These are phyloP conservation scores for Trametes hirsuta DNA, from an alignment of 1,284 basidiomycete genomes.

Conservation along the genomic window DNA sequence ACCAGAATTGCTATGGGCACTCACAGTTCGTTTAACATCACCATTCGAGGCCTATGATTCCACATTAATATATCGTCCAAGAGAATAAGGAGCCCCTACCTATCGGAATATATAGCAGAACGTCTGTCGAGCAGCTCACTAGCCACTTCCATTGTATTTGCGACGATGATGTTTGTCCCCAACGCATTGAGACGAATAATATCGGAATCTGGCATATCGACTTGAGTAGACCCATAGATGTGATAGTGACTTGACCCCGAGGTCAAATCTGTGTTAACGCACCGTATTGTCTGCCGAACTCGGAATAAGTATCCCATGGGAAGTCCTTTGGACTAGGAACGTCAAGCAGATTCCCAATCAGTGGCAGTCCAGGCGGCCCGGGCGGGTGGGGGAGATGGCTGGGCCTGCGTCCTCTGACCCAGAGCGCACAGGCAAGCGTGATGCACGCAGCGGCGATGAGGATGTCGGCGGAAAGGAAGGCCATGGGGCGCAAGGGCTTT, in stretches of 20 bases:
- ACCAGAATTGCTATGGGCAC: constrained; percentile 1
- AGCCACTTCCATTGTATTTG: constrained; percentile 41
- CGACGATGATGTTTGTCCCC: constrained; percentile 40
- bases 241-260: neutral
- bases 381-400: constrained; percentile 21
- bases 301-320: constrained; percentile 24
- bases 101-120: constrained; percentile 33
- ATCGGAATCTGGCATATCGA: constrained; percentile 22
- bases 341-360: constrained; percentile 33
- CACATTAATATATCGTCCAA: constrained; percentile 1
- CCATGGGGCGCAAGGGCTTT: neutral
- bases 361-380: constrained; percentile 27
- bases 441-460: constrained; percentile 2
- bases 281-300: constrained; percentile 21
- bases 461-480: constrained; percentile 6
- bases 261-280: neutral
- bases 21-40: constrained; percentile 40
- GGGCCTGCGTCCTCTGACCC: neutral
- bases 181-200: constrained; percentile 27
- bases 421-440: constrained; percentile 1
- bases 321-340: constrained; percentile 19
- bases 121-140: constrained; percentile 46
- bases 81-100: constrained; percentile 5
- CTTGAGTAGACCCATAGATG: no score
- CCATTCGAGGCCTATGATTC: constrained; percentile 40